Base-by-base conservation (phyloP, 257 asterid species). In the Nicotiana noctiflora region DNA sequence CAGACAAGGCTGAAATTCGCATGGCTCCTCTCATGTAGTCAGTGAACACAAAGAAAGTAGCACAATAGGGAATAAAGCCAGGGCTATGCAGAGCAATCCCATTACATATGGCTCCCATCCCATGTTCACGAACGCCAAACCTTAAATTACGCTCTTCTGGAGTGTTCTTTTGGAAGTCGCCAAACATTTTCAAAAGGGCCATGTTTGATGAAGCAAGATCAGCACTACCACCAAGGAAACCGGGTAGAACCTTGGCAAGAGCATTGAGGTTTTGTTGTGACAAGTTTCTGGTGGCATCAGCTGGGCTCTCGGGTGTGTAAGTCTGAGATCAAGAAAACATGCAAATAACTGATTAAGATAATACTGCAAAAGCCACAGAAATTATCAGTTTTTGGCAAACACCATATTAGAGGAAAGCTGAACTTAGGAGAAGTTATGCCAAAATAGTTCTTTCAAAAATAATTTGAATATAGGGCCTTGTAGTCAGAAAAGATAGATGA, bases 11-110 rank as follows among this genome's bases (percentile, higher is more conserved):
- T 4, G 98, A 92, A 84, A 94, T 84, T 51, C 98, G 86, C 49
- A 92, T 92, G 91, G 98, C 98, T 14, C 91, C 96, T 85, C 98
- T 89, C 98, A 92, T 92, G 90, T 93, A 93, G 86, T 93, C 98
- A 0, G 97, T 92, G 93, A 93, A 93, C 64, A 93, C 97, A 57
- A 94, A 90, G 90, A 92, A 94, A 63, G 98, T 94, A 37, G 96
- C 97, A 79, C 97, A 91, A 83, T 91, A 94, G 18, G 98, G 98
- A 76, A 92, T 85, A 56, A 91, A 83, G 61, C 97, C 97, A 44
- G 92, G 92, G 89, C 95, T 85, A 89, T 94, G 98, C 75, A 81
- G 91, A 76, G 93, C 90, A 3, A 94, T 91, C 65, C 98, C 98
- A 6, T 92, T 92, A 65, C 94, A 88, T 84, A 94, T 94, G 84